phyloP scores from a whole-genome alignment of 768 basidiomycete species.

The Lentinula guzmanii region DNA sequence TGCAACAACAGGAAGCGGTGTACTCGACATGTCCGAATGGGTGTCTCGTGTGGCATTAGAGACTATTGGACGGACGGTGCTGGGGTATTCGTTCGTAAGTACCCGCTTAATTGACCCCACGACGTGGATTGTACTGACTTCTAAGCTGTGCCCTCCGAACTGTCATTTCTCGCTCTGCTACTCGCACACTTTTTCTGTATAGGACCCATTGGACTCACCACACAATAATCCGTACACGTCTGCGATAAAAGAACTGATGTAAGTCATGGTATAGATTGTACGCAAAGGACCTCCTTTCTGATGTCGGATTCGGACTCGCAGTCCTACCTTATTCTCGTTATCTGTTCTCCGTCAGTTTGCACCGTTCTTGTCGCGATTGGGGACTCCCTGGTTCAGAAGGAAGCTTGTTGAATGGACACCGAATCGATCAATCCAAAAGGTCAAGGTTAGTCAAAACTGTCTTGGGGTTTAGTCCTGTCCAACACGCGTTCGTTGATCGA shows the following conservation, averaged over 20 bases:
- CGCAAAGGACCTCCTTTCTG: neutral
- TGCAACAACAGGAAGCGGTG: slow-evolving; percentile 7
- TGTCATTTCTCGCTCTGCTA: neutral
- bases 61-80: slow-evolving; percentile 34
- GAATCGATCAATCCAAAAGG: slow-evolving; percentile 29
- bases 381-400: slow-evolving; percentile 35
- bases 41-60: slow-evolving; percentile 39
- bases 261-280: slow-evolving; percentile 11
- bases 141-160: too few relatives aligned
- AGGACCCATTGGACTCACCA: slow-evolving; percentile 34
- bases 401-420: slow-evolving; percentile 37
- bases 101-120: neutral
- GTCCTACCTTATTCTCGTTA: slow-evolving; percentile 39
- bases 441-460: slow-evolving; percentile 17
- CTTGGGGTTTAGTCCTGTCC: neutral
- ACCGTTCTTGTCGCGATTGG: slow-evolving; percentile 35
- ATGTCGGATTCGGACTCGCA: slow-evolving; percentile 11
- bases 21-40: slow-evolving; percentile 43
- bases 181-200: neutral
- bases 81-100: slow-evolving; percentile 35
- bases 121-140: neutral
- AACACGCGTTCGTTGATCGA: too few relatives aligned
- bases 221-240: slow-evolving; percentile 37
- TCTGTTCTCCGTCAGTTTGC: slow-evolving; percentile 41
- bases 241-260: slow-evolving; percentile 42